Evolutionary conservation across 2,329 filamentous ascomycete species (phyloP).

Genomic region (Fusarium chlamydosporum): DNA sequence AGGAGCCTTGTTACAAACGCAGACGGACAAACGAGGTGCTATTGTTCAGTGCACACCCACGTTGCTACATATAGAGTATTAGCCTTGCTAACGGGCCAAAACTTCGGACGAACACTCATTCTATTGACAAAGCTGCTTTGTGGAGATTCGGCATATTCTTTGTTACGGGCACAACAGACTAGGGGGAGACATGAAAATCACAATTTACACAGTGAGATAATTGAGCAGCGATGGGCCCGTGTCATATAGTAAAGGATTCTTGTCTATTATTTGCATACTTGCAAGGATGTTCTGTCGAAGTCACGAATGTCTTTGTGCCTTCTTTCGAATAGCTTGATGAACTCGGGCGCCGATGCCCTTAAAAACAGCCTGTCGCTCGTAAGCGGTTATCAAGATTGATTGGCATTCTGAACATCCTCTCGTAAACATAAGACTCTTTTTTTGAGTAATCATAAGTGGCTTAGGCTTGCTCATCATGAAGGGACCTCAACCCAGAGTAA

Average conservation of each 20-base stretch:
- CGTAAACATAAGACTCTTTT: background rate
- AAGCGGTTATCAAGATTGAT: no score
- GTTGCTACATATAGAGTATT: background rate
- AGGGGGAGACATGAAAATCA: background rate
- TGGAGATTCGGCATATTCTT: background rate
- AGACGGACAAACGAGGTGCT: background rate
- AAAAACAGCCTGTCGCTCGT: background rate
- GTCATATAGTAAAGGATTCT: background rate
- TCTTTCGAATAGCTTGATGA: background rate
- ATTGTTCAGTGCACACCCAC: background rate
- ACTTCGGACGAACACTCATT: background rate
- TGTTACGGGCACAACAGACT: slow-evolving; percentile 4
- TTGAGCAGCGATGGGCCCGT: background rate
- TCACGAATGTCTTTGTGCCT: background rate
- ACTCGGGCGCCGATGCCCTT: background rate
- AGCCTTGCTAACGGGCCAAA: background rate
- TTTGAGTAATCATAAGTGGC: background rate
- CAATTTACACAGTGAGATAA: background rate
- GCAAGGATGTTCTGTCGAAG: no score
- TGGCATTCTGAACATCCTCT: no score
- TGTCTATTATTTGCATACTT: background rate
- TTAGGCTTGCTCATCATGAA: background rate
- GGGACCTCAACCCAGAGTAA: background rate
- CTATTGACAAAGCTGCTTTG: slow-evolving; percentile 13
- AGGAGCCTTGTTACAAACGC: background rate